Base-by-base conservation (phyloP, 1,284 basidiomycete species). In the Stygiomarasmius scandens region DNA sequence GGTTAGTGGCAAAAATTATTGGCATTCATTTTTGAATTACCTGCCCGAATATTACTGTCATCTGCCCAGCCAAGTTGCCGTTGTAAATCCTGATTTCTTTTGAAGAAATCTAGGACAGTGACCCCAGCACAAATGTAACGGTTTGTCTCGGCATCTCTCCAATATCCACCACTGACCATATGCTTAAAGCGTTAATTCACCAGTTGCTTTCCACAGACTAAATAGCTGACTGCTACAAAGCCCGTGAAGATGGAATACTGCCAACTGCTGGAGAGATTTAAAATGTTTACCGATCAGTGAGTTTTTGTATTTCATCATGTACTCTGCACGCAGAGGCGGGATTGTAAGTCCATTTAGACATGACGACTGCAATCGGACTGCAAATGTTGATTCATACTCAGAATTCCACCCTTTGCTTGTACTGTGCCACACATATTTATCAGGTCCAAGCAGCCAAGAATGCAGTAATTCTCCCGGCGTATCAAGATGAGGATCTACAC, bases 281-380 rank as follows among this genome's bases (percentile, higher is more conserved):
- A 79, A 74, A 19, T 79, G 76, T 25, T 69, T 69, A 3, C 77
- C 75, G 47, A 77, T 71, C 0, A 80, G 64, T 6, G 65, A 67
- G 29, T 74, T 74, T 8, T 63, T 63, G 58, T 77, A 76, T 51
- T 77, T 71, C 41, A 72, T 63, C 10, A 78, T 70, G 56, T 76
- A 78, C 1, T 44, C 34, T 0, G 71, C 72, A 16, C 64, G 66
- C 11, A 76, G 63, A 0, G 73, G 44, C 5, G 64, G 66, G 22
- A 77, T 65, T 0, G 58, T 63, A 0, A 78, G 62, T 0, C 76
- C 76, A 54, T 60, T 36, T 4, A 65, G 60, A 3, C 69, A 54
- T 0, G 71, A 65, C 1, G 66, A 63, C 41, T 73, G 67, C 0
- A 79, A 64, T 0, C 69, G 66, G 5, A 57, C 22, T 0, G 64